phyloP scores from a whole-genome alignment of 2,329 filamentous ascomycete genomes.

The Colletotrichum sp. region DNA sequence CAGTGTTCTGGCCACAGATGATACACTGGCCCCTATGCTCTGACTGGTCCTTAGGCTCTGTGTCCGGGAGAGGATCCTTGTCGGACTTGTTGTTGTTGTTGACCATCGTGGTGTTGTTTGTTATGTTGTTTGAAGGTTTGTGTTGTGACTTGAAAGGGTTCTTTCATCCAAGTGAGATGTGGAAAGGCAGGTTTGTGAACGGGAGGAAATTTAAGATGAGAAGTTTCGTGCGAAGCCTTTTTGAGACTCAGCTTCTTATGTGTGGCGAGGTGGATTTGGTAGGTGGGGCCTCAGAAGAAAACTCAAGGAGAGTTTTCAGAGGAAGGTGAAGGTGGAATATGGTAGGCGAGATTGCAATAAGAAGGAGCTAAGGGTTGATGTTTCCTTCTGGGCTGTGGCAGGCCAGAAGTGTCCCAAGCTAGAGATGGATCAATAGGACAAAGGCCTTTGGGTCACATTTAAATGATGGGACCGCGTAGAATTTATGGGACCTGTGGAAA shows the following conservation, averaged over 20 bases:
- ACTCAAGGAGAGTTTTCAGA: neutral
- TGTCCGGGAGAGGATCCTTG: neutral
- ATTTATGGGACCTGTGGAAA: neutral
- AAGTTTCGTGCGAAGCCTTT: accelerated
- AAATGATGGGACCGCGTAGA: neutral
- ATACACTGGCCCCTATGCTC: neutral
- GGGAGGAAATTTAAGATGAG: neutral
- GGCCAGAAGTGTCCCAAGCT: neutral
- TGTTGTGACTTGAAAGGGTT: accelerated
- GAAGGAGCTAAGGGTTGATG: accelerated
- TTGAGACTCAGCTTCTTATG: accelerated
- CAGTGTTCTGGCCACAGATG: neutral
- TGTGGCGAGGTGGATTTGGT: neutral
- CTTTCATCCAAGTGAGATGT: neutral
- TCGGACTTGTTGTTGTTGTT: accelerated
- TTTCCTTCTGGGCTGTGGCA: neutral
- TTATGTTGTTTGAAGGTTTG: neutral
- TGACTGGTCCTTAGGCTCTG: neutral
- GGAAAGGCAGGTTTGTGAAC: neutral
- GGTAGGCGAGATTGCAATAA: accelerated
- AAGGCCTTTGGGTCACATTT: neutral
- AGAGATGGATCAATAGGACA: neutral
- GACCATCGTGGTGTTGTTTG: neutral
- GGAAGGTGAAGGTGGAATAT: neutral
- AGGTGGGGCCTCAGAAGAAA: accelerated